These are phyloP conservation scores for Wickerhamiella kazuoi DNA, from an alignment of 805 yeast species.

Conservation along the genomic window DNA sequence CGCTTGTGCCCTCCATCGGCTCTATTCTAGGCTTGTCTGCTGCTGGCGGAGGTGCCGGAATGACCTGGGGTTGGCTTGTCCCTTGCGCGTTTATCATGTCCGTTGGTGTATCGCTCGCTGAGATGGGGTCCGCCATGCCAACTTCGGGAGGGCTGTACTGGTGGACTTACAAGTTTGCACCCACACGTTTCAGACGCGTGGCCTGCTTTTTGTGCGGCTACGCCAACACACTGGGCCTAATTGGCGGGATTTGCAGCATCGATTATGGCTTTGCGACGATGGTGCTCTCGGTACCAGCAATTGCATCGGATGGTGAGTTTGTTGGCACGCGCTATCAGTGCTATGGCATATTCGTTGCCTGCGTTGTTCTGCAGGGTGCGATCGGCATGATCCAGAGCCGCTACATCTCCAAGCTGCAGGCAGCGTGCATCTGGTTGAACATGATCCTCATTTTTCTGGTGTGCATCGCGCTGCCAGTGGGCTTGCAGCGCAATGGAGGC, in stretches of 20 bases:
- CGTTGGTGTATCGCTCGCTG: slow-evolving; percentile 43
- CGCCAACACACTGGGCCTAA: slow-evolving; percentile 44
- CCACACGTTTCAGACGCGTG: slow-evolving; percentile 31
- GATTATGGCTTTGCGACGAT: slow-evolving; percentile 53
- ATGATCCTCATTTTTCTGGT: slow-evolving; percentile 33
- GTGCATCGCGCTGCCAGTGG: slow-evolving; percentile 46
- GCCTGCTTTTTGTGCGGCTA: slow-evolving; percentile 45
- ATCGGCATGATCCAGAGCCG: slow-evolving; percentile 39
- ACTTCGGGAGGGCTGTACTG: slow-evolving; percentile 57
- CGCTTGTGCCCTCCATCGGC: slow-evolving; percentile 37
- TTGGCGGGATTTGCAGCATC: slow-evolving; percentile 49
- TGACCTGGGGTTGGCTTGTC: slow-evolving; percentile 56
- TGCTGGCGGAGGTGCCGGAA: slow-evolving; percentile 41
- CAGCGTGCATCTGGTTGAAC: slow-evolving; percentile 38
- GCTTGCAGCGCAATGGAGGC: slow-evolving; percentile 16
- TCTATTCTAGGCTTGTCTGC: slow-evolving; percentile 35
- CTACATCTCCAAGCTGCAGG: slow-evolving; percentile 38
- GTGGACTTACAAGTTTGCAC: slow-evolving; percentile 50
- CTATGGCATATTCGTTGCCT: slow-evolving; percentile 50
- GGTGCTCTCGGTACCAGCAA: slow-evolving; percentile 19
- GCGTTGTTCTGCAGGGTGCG: slow-evolving; percentile 33
- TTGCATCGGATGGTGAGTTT: slow-evolving; percentile 32
- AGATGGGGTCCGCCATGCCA: slow-evolving; percentile 47
- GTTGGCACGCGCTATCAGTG: slow-evolving; percentile 30
- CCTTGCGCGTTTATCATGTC: slow-evolving; percentile 35